phyloP scores from a whole-genome alignment of 495 filamentous ascomycete species.

The Aspergillus ellipticus region DNA sequence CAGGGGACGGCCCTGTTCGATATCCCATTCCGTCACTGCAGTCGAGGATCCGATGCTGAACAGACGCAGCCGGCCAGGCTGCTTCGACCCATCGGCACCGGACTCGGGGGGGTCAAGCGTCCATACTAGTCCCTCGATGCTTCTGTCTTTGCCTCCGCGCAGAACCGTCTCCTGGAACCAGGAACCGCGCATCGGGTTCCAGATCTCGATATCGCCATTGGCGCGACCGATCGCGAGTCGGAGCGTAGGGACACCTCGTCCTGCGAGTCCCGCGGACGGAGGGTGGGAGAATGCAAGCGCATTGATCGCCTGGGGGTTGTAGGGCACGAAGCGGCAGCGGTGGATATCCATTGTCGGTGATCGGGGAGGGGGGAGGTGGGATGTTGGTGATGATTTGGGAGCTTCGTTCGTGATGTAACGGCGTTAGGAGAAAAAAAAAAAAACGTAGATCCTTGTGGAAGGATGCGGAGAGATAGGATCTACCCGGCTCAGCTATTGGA shows the following conservation, averaged over 20 bases:
- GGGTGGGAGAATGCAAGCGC: conserved; percentile 89
- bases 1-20: conserved; percentile 68
- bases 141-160: conserved; percentile 77
- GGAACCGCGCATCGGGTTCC: conserved; percentile 81
- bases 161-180: conserved; percentile 91
- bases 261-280: conserved; percentile 49
- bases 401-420: conserved; percentile 7
- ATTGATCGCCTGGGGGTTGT: conserved; percentile 88
- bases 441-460: conserved; percentile 2
- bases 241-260: conserved; percentile 53
- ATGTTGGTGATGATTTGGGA: not conserved
- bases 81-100: conserved; percentile 55
- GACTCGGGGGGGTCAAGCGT: conserved; percentile 76
- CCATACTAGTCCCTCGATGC: conserved; percentile 89
- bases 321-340: conserved; percentile 95
- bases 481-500: conserved; percentile 24
- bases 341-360: conserved; percentile 78
- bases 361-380: conserved; percentile 1
- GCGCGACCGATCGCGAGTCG: conserved; percentile 86
- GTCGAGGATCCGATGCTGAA: conserved; percentile 97
- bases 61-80: conserved; percentile 73
- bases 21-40: conserved; percentile 90
- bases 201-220: conserved; percentile 97
- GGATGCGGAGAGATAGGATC: conserved; percentile 5
- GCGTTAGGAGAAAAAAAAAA: not conserved